phyloP scores from a whole-genome alignment of 352 stramenopile genomes.

The Globisporangium spiculum region DNA sequence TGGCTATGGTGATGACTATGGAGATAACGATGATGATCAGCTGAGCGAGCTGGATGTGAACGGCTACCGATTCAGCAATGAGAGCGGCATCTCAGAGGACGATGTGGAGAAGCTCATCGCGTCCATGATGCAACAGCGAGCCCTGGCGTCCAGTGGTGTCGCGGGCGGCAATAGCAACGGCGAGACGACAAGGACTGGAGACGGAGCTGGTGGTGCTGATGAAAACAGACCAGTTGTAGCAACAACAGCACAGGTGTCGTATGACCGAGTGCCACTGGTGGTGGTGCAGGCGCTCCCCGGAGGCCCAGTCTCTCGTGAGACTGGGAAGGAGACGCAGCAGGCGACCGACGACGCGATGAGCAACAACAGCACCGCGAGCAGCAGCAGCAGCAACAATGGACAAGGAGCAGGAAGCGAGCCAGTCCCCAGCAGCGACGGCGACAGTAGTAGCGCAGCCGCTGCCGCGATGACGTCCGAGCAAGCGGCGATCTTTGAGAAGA shows the following conservation, averaged over 20 bases:
- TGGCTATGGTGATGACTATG: neutral
- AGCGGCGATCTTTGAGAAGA: conserved; percentile 23
- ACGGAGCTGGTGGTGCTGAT: neutral
- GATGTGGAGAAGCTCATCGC: conserved; percentile 13
- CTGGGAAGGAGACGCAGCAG: neutral
- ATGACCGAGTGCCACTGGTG: neutral
- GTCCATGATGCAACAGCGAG: conserved; percentile 6
- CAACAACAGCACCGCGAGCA: neutral
- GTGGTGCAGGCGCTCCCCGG: neutral
- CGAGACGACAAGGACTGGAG: neutral
- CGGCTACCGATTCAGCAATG: conserved; percentile 15
- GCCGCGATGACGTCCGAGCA: conserved; percentile 7
- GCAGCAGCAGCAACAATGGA: neutral
- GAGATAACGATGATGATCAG: neutral
- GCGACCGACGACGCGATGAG: neutral
- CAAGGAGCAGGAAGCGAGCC: neutral
- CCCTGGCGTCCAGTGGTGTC: neutral
- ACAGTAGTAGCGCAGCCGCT: neutral
- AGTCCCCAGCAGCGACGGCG: neutral
- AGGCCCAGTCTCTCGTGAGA: neutral
- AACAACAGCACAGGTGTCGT: neutral
- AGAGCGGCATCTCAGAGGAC: conserved; percentile 17
- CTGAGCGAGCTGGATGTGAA: conserved; percentile 15
- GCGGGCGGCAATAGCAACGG: neutral
- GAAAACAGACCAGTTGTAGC: neutral